phyloP scores from a whole-genome alignment of 2,329 filamentous ascomycete genomes.

The Simplicillium aogashimaense region DNA sequence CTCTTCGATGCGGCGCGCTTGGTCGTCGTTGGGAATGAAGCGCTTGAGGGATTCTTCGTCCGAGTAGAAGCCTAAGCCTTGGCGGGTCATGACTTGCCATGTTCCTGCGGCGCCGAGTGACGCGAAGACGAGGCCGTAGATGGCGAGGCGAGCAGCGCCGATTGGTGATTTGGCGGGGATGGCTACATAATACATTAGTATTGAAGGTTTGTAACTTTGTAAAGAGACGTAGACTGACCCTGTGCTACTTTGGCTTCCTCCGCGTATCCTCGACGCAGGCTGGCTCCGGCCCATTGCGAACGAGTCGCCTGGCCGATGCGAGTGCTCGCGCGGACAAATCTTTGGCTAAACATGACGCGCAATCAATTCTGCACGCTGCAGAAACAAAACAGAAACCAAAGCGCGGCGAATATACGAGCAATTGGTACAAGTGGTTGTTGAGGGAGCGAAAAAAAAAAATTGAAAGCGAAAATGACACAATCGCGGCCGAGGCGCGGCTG shows the following conservation, averaged over 20 bases:
- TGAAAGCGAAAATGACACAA: no score
- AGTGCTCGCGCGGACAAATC: slow-evolving; percentile 14
- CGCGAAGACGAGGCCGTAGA: slow-evolving; percentile 20
- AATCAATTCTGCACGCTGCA: no score
- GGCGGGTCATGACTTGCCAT: slow-evolving; percentile 23
- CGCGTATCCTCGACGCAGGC: slow-evolving; percentile 13
- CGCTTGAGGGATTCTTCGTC: slow-evolving; percentile 65
- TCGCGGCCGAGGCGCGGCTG: no score
- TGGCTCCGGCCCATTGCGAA: slow-evolving; percentile 2
- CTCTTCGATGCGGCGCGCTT: slow-evolving; percentile 53
- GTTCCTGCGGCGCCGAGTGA: slow-evolving; percentile 21
- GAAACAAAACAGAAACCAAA: no score
- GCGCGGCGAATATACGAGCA: no score
- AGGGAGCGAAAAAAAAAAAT: no score
- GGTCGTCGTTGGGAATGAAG: slow-evolving; percentile 49
- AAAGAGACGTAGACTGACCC: slow-evolving; percentile 10
- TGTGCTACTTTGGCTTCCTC: slow-evolving; percentile 8
- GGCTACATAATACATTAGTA: no score
- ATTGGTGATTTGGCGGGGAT: slow-evolving; percentile 7
- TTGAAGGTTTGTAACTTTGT: no score
- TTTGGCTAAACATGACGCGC: slow-evolving; percentile 12
- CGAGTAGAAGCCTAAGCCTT: slow-evolving; percentile 27
- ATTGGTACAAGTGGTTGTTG: no score
- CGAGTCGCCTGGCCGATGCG: slow-evolving; percentile 12
- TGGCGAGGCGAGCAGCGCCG: slow-evolving; percentile 13